phyloP scores from a whole-genome alignment of 2,329 filamentous ascomycete genomes.

The Ciborinia camelliae region DNA sequence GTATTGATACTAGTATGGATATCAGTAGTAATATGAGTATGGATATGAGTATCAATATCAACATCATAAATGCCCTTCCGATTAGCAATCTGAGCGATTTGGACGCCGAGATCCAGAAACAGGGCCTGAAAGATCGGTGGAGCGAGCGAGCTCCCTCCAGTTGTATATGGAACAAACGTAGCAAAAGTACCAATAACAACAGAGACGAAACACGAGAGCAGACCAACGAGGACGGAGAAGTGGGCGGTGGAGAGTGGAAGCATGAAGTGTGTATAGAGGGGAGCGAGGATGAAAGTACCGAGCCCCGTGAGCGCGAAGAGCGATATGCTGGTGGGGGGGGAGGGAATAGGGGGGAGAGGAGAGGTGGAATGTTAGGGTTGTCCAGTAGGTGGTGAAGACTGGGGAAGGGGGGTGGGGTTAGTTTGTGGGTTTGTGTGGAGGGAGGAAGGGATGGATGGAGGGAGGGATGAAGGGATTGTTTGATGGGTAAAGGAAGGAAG shows the following conservation, averaged over 20 bases:
- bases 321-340: conserved; percentile 67
- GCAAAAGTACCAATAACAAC: conserved; percentile 66
- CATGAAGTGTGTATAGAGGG: conserved; percentile 65
- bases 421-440: too few relatives aligned
- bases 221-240: conserved; percentile 62
- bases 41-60: too few relatives aligned
- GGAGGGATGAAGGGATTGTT: too few relatives aligned
- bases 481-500: too few relatives aligned
- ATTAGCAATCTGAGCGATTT: conserved; percentile 72
- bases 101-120: conserved; percentile 66
- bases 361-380: conserved; percentile 75
- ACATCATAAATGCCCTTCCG: conserved; percentile 66
- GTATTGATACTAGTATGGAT: too few relatives aligned
- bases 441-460: too few relatives aligned
- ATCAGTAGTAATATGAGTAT: too few relatives aligned
- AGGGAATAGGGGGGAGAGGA: conserved; percentile 67
- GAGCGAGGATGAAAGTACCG: conserved; percentile 62
- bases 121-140: conserved; percentile 72
- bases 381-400: conserved; percentile 68
- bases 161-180: too few relatives aligned
- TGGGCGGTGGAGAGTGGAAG: conserved; percentile 69
- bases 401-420: conserved; percentile 54
- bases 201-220: conserved; percentile 56
- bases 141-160: conserved; percentile 61
- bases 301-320: conserved; percentile 78